Evolutionary conservation across 495 filamentous ascomycete species (phyloP).

Genomic region (Hypoxylon intermedium): DNA sequence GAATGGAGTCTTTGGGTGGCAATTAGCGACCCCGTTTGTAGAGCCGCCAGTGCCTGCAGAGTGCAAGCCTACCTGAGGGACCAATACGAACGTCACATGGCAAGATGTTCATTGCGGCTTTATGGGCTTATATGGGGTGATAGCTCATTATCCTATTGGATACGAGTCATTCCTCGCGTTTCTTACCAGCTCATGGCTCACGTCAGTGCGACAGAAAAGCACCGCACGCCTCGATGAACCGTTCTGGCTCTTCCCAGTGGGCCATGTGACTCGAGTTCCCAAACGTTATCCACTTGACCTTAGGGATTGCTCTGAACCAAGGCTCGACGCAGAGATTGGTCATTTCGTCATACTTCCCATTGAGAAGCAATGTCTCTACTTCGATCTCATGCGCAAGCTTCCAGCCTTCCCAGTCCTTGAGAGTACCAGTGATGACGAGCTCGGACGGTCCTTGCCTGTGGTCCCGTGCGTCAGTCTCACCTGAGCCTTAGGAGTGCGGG

Average conservation of each 20-base stretch:
- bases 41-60: conserved; percentile 31
- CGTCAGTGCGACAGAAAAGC: too few species aligned
- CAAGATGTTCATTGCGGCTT: too few species aligned
- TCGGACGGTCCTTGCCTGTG: conserved; percentile 56
- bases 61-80: not conserved
- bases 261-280: conserved; percentile 55
- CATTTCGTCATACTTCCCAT: conserved; percentile 60
- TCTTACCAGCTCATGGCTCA: too few species aligned
- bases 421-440: conserved; percentile 51
- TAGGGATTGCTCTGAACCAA: conserved; percentile 50
- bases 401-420: conserved; percentile 54
- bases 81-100: too few species aligned
- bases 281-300: conserved; percentile 57
- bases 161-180: too few species aligned
- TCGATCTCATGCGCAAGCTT: conserved; percentile 50
- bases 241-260: conserved; percentile 55
- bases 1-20: conserved; percentile 46
- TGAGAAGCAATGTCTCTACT: conserved; percentile 56
- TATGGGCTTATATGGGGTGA: too few species aligned
- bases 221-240: too few species aligned
- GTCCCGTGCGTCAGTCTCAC: too few species aligned
- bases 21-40: conserved; percentile 51
- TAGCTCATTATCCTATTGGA: too few species aligned
- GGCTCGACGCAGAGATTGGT: conserved; percentile 48
- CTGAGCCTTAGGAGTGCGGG: too few species aligned